Conservation (phyloP, 306 rosid genomes). For the Pueraria montana region DNA sequence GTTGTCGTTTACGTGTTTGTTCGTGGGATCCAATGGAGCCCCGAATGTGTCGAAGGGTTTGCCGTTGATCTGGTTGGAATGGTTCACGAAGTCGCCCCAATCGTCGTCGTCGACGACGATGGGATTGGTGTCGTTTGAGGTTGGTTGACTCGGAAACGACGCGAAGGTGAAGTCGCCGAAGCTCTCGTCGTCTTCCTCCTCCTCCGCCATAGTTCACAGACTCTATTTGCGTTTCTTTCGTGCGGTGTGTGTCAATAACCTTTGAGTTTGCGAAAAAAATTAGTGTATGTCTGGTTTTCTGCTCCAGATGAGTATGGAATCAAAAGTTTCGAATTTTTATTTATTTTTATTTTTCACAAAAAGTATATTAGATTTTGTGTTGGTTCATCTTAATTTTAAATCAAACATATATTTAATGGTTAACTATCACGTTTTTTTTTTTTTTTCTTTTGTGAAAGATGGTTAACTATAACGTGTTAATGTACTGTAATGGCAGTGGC, state of each 20-base stretch:
- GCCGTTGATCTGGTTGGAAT: conserved; percentile 60
- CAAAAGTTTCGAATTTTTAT: too few species aligned
- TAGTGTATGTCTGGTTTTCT: too few species aligned
- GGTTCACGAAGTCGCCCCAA: conserved; percentile 76
- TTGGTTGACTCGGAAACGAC: conserved; percentile 44
- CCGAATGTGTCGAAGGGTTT: conserved; percentile 46
- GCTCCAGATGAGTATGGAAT: too few species aligned
- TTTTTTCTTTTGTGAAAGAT: too few species aligned
- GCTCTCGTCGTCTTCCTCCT: conserved; percentile 76
- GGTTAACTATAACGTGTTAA: not conserved
- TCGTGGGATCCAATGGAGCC: conserved; percentile 25
- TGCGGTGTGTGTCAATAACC: conserved; percentile 19
- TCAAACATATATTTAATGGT: too few species aligned
- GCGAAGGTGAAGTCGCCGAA: conserved; percentile 83
- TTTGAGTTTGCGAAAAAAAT: not conserved
- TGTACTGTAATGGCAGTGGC: not conserved
- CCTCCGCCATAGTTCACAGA: conserved; percentile 71
- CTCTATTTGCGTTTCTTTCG: conserved; percentile 25
- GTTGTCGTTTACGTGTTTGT: conserved; percentile 40
- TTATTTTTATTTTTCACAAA: too few species aligned
- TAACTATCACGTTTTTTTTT: too few species aligned
- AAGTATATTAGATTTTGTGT: too few species aligned
- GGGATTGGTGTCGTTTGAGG: conserved; percentile 40
- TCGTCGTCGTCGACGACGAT: conserved; percentile 52
- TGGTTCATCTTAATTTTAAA: too few species aligned